These are phyloP conservation scores for Tubosaeta sp. DNA, from an alignment of 768 basidiomycete genomes.

Conservation along the genomic window DNA sequence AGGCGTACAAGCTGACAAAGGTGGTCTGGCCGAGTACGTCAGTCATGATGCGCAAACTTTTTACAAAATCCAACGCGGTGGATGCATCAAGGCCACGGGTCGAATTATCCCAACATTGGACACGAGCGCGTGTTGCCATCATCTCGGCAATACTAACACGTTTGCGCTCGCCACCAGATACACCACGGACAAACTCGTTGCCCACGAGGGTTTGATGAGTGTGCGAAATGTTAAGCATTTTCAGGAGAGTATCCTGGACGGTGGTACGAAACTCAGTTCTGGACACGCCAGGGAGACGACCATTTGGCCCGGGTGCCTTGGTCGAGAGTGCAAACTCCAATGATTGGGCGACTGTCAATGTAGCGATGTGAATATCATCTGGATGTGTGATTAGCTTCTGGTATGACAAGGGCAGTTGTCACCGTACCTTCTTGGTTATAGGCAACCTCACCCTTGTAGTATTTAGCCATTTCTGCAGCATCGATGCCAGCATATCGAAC, in stretches of 20 bases:
- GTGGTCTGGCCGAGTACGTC: conserved; percentile 79
- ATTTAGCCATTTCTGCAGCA: conserved; percentile 68
- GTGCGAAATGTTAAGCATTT: conserved; percentile 82
- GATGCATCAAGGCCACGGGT: conserved; percentile 82
- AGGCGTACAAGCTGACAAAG: conserved; percentile 66
- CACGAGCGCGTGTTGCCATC: conserved; percentile 75
- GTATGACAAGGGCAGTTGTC: background rate
- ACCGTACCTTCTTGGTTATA: conserved; percentile 69
- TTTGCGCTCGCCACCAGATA: conserved; percentile 79
- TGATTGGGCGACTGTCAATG: conserved; percentile 76
- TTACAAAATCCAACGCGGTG: conserved; percentile 83
- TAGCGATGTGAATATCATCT: conserved; percentile 83
- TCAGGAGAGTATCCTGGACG: conserved; percentile 59
- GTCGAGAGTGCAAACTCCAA: conserved; percentile 67
- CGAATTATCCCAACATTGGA: conserved; percentile 82
- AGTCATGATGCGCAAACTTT: conserved; percentile 75
- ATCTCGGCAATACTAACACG: conserved; percentile 82
- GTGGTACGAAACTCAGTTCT: conserved; percentile 52
- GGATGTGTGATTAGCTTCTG: background rate
- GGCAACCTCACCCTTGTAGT: conserved; percentile 75
- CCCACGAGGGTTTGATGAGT: conserved; percentile 78
- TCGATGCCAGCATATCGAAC: conserved; percentile 82
- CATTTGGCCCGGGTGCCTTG: conserved; percentile 71
- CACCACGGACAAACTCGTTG: conserved; percentile 79
- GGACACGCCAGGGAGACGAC: conserved; percentile 64